phyloP scores from a whole-genome alignment of 768 basidiomycete species.

The Termitomyces sp. region DNA sequence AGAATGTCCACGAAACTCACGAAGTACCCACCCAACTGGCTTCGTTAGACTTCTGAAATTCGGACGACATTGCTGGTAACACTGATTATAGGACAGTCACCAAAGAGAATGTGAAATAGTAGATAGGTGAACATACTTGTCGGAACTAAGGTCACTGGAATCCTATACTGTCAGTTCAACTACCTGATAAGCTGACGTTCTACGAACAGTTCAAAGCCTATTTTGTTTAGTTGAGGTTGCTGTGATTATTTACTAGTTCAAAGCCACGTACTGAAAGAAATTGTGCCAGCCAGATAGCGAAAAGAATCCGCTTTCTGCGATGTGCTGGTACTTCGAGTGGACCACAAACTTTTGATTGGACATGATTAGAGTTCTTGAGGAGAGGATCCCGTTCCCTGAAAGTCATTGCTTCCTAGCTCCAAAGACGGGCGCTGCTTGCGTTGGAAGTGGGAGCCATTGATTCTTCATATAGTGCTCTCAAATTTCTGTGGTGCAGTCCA shows the following conservation, averaged over 20 bases:
- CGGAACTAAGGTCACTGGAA: slow-evolving; percentile 69
- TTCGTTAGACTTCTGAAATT: slow-evolving; percentile 74
- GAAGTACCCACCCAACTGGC: slow-evolving; percentile 83
- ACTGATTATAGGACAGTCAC: slow-evolving; percentile 37
- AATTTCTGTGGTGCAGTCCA: background rate
- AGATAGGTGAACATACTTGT: slow-evolving; percentile 48
- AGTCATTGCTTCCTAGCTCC: slow-evolving; percentile 10
- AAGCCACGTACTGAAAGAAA: slow-evolving; percentile 65
- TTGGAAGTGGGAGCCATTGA: background rate
- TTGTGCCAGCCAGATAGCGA: slow-evolving; percentile 67
- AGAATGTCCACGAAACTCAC: slow-evolving; percentile 34
- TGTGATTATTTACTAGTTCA: background rate
- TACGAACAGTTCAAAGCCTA: slow-evolving; percentile 35
- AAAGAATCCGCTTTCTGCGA: slow-evolving; percentile 61
- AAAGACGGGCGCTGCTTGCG: background rate
- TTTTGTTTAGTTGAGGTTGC: background rate
- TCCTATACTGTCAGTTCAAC: background rate
- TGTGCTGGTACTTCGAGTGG: slow-evolving; percentile 60
- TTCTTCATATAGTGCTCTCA: background rate
- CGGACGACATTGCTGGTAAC: slow-evolving; percentile 73
- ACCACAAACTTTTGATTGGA: slow-evolving; percentile 28
- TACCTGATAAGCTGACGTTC: background rate
- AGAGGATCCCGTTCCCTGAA: slow-evolving; percentile 17
- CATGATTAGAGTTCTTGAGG: slow-evolving; percentile 1
- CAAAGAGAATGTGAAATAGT: background rate